Evolutionary conservation across 2,329 filamentous ascomycete species (phyloP).

Genomic region (Aspergillus pseudoterreus): DNA sequence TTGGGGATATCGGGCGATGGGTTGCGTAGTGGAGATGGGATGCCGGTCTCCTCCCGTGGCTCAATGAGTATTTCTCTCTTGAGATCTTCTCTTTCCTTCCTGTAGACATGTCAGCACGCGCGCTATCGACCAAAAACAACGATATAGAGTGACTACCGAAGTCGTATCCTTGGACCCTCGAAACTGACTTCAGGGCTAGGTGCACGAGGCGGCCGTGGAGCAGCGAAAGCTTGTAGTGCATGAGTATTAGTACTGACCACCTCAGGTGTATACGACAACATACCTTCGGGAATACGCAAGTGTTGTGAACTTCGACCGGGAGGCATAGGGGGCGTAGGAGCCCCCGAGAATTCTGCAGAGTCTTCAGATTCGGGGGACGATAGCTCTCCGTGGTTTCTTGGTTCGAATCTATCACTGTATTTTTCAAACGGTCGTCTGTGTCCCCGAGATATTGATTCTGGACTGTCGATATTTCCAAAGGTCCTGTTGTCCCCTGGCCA

Average conservation of each 20-base stretch:
- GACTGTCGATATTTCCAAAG: too few species aligned
- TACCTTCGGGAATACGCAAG: slow-evolving; percentile 78
- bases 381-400: neutral
- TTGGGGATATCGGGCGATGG: slow-evolving; percentile 17
- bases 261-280: neutral
- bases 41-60: slow-evolving; percentile 40
- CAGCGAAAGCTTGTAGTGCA: slow-evolving; percentile 22
- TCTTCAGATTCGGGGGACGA: slow-evolving; percentile 47
- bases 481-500: too few species aligned
- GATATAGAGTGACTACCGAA: slow-evolving; percentile 36
- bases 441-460: slow-evolving; percentile 20
- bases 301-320: slow-evolving; percentile 89
- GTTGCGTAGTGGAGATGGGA: slow-evolving; percentile 32
- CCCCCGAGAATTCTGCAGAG: slow-evolving; percentile 60
- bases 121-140: slow-evolving; percentile 14
- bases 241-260: neutral
- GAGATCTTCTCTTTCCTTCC: slow-evolving; percentile 33
- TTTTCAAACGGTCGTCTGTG: slow-evolving; percentile 14
- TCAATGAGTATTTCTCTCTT: slow-evolving; percentile 62
- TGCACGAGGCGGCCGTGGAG: slow-evolving; percentile 22
- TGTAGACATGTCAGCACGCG: neutral
- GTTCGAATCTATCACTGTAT: neutral
- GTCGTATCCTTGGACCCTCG: slow-evolving; percentile 55
- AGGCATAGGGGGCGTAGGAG: slow-evolving; percentile 68
- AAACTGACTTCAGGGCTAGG: slow-evolving; percentile 36